Evolutionary conservation across 2,329 filamentous ascomycete genomes (phyloP), one percentile per base, ranked within the genome.

Genomic region (Aspergillus udagawae): DNA sequence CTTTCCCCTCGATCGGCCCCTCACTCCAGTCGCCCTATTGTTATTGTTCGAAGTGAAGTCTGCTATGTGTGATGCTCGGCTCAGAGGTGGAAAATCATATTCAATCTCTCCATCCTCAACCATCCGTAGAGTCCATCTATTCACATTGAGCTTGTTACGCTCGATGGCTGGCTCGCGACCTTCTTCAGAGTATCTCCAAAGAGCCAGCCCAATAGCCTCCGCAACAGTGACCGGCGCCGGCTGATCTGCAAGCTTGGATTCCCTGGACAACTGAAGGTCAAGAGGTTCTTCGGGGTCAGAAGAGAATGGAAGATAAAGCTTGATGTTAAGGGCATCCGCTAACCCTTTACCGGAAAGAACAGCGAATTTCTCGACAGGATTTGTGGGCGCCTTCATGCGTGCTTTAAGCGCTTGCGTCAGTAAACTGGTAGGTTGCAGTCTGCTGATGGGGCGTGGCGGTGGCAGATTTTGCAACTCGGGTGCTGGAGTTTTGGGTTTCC

Each of bases 11-110:
- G 82, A 80, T 52, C 85, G 75, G 5, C 82, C 80, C 53, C 85
- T 78, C 52, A 80, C 64, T 17, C 71, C 74, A 25, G 71, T 82
- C 28, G 82, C 82, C 44, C 84, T 79, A 61, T 86, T 87, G 68
- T 88, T 87, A 72, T 87, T 88, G 72, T 87, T 88, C 2, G 83
- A 86, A 0, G 85, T 86, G 65, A 88, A 88, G 65, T 87, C 85
- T 3, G 80, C 79, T 54, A 87, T 79, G 0, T 83, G 80, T 61
- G 82, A 79, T 23, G 80, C 82, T 35, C 84, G 78, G 9, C 77
- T 79, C 32, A 88, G 71, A 0, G 85, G 79, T 5, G 85, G 84
- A 60, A 88, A 88, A 65, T 88, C 85, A 64, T 83, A 85, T 58
- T 88, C 85, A 2, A 88, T 82, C 65, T 88, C 85, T 5, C 83